Evolutionary conservation across 2,329 filamentous ascomycete species (phyloP).

Genomic region (Metarhizium brunneum): DNA sequence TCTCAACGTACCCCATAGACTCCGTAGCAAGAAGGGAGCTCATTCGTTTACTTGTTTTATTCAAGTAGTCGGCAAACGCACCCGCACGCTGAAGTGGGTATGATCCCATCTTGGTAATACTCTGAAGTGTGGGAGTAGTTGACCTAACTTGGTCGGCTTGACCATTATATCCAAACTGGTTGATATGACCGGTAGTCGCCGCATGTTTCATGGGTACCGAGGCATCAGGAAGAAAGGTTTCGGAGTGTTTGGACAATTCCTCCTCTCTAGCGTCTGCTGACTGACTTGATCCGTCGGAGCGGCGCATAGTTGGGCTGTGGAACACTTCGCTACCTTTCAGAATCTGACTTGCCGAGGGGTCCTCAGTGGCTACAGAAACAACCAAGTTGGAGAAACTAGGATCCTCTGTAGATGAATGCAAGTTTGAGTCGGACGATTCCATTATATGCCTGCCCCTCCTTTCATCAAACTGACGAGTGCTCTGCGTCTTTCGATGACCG

Average conservation of each 20-base stretch:
- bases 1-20: constrained; percentile 93
- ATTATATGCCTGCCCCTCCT: constrained; percentile 38
- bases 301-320: constrained; percentile 61
- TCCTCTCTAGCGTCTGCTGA: constrained; percentile 12
- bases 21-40: constrained; percentile 76
- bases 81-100: constrained; percentile 80
- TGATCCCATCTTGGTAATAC: constrained; percentile 50
- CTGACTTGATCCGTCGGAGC: constrained; percentile 32
- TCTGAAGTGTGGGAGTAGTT: constrained; percentile 37
- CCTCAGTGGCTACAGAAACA: constrained; percentile 58
- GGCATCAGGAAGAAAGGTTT: constrained; percentile 6
- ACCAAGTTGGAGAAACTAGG: constrained; percentile 63
- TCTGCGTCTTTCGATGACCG: constrained; percentile 42
- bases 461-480: constrained; percentile 38
- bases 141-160: constrained; percentile 11
- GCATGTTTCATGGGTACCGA: constrained; percentile 16
- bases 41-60: constrained; percentile 70
- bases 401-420: constrained; percentile 62
- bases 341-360: constrained; percentile 86
- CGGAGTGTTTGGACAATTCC: constrained; percentile 6
- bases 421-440: constrained; percentile 65
- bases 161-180: constrained; percentile 19
- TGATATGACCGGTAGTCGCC: constrained; percentile 29
- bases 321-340: constrained; percentile 83
- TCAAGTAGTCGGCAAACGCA: constrained; percentile 71